Evolutionary conservation across 2,329 filamentous ascomycete species (phyloP).

Genomic region (Fusarium albidum): DNA sequence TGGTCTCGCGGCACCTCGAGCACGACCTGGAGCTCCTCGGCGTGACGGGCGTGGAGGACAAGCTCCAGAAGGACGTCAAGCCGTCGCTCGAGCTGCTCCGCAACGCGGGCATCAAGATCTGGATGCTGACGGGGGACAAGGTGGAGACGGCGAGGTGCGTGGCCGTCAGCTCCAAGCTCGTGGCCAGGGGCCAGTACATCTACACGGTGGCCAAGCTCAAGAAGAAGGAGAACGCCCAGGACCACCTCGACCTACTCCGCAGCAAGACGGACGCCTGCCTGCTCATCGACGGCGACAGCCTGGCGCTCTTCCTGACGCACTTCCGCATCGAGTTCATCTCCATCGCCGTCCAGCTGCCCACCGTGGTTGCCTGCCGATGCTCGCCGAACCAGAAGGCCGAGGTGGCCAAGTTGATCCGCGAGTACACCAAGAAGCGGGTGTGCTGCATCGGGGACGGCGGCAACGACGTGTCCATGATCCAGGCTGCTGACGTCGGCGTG

Average conservation of each 20-base stretch:
- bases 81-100: conserved; percentile 92
- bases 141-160: conserved; percentile 97
- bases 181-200: conserved; percentile 92
- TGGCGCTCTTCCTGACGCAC: conserved; percentile 82
- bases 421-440: conserved; percentile 91
- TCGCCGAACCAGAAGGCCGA: conserved; percentile 98
- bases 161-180: conserved; percentile 92
- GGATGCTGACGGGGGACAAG: conserved; percentile 99
- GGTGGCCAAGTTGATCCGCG: conserved; percentile 87
- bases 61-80: conserved; percentile 94
- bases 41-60: conserved; percentile 98
- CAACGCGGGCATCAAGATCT: conserved; percentile 98
- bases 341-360: conserved; percentile 84
- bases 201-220: conserved; percentile 90
- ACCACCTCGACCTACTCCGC: conserved; percentile 86
- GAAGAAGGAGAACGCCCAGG: conserved; percentile 83
- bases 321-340: conserved; percentile 88
- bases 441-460: conserved; percentile 98
- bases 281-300: conserved; percentile 92
- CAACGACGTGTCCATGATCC: conserved; percentile 99
- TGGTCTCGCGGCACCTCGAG: conserved; percentile 84
- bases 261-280: conserved; percentile 88
- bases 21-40: conserved; percentile 89
- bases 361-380: conserved; percentile 95
- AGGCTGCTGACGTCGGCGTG: conserved; percentile 96